Evolutionary conservation across 164 flowering plant genomes (phyloP).

Genomic region (Aristolochia contorta): DNA sequence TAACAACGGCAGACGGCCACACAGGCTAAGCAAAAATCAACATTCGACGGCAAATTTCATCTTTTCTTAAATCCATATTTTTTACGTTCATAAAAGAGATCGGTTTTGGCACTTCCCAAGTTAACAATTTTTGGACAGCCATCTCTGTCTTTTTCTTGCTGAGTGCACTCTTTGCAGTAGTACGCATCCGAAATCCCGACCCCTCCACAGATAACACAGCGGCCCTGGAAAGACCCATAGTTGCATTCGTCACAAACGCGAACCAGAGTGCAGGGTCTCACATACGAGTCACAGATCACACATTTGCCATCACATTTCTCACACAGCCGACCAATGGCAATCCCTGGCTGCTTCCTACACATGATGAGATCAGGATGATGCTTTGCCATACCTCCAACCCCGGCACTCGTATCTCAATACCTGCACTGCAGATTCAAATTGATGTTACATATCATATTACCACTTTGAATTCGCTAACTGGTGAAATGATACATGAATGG

Average conservation of each 20-base stretch:
- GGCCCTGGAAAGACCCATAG: constrained; percentile 83
- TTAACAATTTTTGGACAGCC: constrained; percentile 84
- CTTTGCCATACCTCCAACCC: constrained; percentile 41
- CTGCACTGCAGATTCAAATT: too few species aligned
- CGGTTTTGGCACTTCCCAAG: constrained; percentile 81
- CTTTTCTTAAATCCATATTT: constrained; percentile 85
- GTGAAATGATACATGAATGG: too few species aligned
- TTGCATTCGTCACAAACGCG: constrained; percentile 86
- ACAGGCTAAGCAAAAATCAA: too few species aligned
- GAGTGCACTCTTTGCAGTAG: constrained; percentile 86
- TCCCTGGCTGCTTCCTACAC: constrained; percentile 72
- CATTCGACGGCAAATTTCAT: constrained; percentile 17
- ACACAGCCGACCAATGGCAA: constrained; percentile 56
- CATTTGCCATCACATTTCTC: constrained; percentile 63
- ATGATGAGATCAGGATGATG: constrained; percentile 72
- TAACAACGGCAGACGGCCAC: too few species aligned
- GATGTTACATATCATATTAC: too few species aligned
- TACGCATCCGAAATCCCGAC: constrained; percentile 88
- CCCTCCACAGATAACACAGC: constrained; percentile 80
- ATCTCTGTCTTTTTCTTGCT: constrained; percentile 79
- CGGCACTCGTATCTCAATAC: neutral
- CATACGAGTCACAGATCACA: constrained; percentile 62
- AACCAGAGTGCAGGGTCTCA: constrained; percentile 66
- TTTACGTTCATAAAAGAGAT: constrained; percentile 78
- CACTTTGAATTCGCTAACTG: too few species aligned